Percentiles rank a stretch among this genome's conserved stretches.
Evolutionary conservation across 1,284 basidiomycete species (phyloP).

Genomic region (Laetiporus sulphureus): DNA sequence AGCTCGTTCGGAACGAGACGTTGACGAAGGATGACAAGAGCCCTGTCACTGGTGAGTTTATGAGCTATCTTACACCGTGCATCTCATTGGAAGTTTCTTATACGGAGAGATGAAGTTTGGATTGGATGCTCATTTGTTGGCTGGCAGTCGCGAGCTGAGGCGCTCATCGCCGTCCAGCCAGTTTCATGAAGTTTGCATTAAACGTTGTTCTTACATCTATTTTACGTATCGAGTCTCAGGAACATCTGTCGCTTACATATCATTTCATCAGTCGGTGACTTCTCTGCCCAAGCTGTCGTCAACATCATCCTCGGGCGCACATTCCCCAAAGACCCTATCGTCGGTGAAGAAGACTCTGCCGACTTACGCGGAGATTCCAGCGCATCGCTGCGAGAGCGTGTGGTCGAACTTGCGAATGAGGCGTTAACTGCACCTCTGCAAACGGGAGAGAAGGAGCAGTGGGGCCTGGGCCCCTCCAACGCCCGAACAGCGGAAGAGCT

Average conservation of each 20-base stretch:
- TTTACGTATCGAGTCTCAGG: no score
- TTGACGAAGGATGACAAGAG: constrained; percentile 92
- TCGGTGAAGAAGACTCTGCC: constrained; percentile 92
- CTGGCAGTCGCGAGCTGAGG: no score
- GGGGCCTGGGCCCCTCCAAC: constrained; percentile 60
- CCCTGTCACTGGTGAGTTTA: constrained; percentile 80
- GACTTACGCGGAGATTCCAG: constrained; percentile 61
- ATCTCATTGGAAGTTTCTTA: no score
- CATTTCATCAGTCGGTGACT: constrained; percentile 73
- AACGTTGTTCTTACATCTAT: no score
- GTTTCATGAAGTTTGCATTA: no score
- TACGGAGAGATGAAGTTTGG: no score
- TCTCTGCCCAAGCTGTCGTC: constrained; percentile 85
- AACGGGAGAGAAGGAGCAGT: constrained; percentile 43
- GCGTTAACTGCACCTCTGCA: constrained; percentile 56
- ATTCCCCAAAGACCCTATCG: constrained; percentile 85
- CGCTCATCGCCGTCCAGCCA: no score
- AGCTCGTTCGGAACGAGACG: constrained; percentile 82
- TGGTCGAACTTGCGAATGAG: constrained; percentile 82
- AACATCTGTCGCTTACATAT: no score
- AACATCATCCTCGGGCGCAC: constrained; percentile 69
- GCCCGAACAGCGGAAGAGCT: constrained; percentile 52
- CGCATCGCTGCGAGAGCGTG: constrained; percentile 54
- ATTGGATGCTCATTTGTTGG: no score
- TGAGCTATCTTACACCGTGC: no score